Conservation (phyloP, 352 stramenopile genomes). For the Phytopythium ostracodes region DNA sequence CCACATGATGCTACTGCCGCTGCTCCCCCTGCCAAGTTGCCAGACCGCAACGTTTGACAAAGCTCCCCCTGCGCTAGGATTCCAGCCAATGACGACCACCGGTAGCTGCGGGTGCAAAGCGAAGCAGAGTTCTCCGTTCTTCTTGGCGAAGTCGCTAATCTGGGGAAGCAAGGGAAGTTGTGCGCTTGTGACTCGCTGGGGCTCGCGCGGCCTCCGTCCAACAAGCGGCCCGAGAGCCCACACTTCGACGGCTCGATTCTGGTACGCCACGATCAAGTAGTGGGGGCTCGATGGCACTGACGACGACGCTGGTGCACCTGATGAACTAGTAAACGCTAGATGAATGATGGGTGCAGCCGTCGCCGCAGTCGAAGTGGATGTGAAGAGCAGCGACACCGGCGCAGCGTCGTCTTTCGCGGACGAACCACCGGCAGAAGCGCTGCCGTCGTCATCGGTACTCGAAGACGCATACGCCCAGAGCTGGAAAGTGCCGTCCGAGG, state of each 20-base stretch:
- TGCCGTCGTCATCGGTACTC: slow-evolving; percentile 24
- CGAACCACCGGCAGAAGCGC: slow-evolving; percentile 1
- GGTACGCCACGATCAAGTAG: slow-evolving; percentile 45
- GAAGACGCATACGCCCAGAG: slow-evolving; percentile 44
- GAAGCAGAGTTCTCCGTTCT: slow-evolving; percentile 41
- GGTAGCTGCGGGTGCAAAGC: slow-evolving; percentile 35
- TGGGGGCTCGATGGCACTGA: slow-evolving; percentile 10
- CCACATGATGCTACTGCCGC: slow-evolving; percentile 2
- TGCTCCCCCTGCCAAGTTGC: not conserved
- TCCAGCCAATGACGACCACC: slow-evolving; percentile 46
- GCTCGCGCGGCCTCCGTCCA: slow-evolving; percentile 18
- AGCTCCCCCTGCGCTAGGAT: not conserved
- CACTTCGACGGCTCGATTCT: slow-evolving; percentile 55
- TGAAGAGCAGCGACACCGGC: slow-evolving; percentile 23
- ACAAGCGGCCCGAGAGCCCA: slow-evolving; percentile 22
- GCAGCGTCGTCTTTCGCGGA: slow-evolving; percentile 19
- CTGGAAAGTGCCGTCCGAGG: slow-evolving; percentile 60
- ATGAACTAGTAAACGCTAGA: slow-evolving; percentile 30
- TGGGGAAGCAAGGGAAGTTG: slow-evolving; percentile 45
- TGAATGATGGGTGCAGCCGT: slow-evolving; percentile 39
- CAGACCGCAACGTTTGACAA: slow-evolving; percentile 1
- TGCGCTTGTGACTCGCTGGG: slow-evolving; percentile 22
- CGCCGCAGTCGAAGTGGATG: slow-evolving; percentile 30
- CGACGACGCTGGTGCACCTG: slow-evolving; percentile 12
- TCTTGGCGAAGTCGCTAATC: slow-evolving; percentile 44